Percentiles rank a stretch among this genome's conserved stretches.
phyloP scores from a whole-genome alignment of 2,329 filamentous ascomycete species.

The Penicillium sp. region DNA sequence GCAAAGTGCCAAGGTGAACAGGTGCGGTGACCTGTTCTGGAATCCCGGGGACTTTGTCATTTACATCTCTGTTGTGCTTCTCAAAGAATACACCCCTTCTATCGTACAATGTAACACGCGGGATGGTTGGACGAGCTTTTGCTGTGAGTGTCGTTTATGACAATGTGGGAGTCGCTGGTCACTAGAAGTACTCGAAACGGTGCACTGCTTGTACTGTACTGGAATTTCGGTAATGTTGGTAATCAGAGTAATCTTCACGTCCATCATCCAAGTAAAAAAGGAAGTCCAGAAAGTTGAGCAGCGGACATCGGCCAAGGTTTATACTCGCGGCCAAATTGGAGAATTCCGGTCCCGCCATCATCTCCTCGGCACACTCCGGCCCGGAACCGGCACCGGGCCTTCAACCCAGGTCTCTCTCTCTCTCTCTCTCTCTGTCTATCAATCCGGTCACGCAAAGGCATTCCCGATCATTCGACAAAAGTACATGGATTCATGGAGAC shows the following conservation, averaged over 20 bases:
- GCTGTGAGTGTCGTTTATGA: not conserved
- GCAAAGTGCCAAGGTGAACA: not conserved
- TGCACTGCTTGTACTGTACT: not conserved
- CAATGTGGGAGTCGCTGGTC: not conserved
- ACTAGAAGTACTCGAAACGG: not conserved
- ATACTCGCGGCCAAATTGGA: not conserved
- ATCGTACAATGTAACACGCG: not conserved
- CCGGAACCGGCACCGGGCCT: not conserved
- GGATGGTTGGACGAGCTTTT: not conserved
- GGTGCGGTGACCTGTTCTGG: not conserved
- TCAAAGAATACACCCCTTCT: not conserved
- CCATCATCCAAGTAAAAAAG: not conserved
- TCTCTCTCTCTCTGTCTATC: not conserved
- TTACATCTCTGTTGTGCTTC: not conserved
- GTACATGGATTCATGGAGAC: constrained; percentile 4
- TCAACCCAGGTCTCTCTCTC: not conserved
- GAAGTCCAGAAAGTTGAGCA: not conserved
- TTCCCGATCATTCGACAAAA: not conserved
- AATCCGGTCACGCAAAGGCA: not conserved
- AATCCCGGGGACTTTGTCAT: not conserved
- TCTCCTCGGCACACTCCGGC: too few relatives aligned
- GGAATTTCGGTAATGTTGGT: not conserved
- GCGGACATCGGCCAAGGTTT: not conserved
- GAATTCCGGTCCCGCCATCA: too few relatives aligned
- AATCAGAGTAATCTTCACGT: not conserved